These are phyloP conservation scores for Globisporangium echinulatum DNA, from an alignment of 352 stramenopile species.

Conservation along the genomic window DNA sequence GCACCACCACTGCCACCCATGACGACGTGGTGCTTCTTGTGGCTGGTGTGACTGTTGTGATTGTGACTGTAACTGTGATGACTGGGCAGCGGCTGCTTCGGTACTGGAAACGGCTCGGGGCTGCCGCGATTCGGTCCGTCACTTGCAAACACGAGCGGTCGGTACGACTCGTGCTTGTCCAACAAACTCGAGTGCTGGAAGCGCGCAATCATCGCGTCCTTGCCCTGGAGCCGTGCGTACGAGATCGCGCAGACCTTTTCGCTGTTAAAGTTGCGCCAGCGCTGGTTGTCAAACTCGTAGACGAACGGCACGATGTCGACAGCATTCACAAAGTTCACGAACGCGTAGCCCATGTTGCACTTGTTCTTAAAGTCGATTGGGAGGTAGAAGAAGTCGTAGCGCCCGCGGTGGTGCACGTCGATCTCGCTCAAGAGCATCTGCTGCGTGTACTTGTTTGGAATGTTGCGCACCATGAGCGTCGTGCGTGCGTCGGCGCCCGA, in stretches of 20 bases:
- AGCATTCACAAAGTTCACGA: constrained; percentile 98
- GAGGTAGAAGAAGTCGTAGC: constrained; percentile 99
- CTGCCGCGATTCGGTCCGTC: constrained; percentile 57
- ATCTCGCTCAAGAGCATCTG: constrained; percentile 98
- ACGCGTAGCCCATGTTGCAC: constrained; percentile 99
- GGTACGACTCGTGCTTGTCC: constrained; percentile 91
- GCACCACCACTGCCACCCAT: constrained; percentile 5
- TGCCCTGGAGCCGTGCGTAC: constrained; percentile 97
- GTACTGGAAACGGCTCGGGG: constrained; percentile 57
- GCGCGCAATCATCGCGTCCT: constrained; percentile 96
- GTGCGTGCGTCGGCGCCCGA: constrained; percentile 92
- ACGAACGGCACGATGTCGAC: constrained; percentile 72
- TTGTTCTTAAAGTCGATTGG: constrained; percentile 99
- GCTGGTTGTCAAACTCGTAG: constrained; percentile 78
- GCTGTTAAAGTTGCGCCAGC: constrained; percentile 98
- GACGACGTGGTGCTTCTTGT: constrained; percentile 22
- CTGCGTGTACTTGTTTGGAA: constrained; percentile 99
- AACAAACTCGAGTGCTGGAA: constrained; percentile 98
- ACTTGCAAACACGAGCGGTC: constrained; percentile 89
- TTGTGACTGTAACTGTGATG: constrained; percentile 5
- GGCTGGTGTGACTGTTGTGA: neutral
- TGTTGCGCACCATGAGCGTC: constrained; percentile 99
- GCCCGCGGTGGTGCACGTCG: constrained; percentile 87
- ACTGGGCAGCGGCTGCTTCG: constrained; percentile 31
- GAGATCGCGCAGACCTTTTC: constrained; percentile 99